Percentiles rank a stretch among this genome's conserved stretches.
Conservation (phyloP, 306 rosid genomes). For the Argentina anserina region DNA sequence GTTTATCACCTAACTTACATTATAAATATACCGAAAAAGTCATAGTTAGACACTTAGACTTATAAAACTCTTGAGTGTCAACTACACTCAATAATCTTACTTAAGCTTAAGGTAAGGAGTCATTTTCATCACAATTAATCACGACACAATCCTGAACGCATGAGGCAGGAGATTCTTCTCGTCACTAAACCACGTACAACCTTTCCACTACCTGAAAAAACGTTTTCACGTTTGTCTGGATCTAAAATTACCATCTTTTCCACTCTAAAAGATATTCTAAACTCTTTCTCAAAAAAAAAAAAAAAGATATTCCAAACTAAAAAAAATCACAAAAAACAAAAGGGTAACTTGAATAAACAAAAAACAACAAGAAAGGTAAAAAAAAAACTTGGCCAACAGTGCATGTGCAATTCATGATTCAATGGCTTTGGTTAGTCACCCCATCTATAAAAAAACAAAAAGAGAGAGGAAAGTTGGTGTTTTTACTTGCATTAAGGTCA, state of each 20-base stretch:
- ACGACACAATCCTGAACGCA: not conserved
- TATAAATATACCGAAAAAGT: too few species aligned
- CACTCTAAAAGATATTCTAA: not conserved
- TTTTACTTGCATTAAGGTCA: too few species aligned
- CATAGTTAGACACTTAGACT: too few species aligned
- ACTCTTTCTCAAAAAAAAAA: not conserved
- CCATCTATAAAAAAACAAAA: not conserved
- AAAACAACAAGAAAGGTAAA: not conserved
- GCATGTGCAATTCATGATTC: slow-evolving; percentile 25
- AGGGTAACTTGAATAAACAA: not conserved
- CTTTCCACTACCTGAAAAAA: slow-evolving; percentile 2
- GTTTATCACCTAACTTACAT: too few species aligned
- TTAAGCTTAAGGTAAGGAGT: not conserved
- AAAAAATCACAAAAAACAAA: not conserved
- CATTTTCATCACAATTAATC: not conserved
- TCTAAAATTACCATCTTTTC: not conserved
- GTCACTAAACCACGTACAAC: not conserved
- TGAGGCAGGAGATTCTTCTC: not conserved
- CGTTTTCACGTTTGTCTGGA: not conserved
- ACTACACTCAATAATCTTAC: not conserved
- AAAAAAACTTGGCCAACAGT: not conserved
- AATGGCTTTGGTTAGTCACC: slow-evolving; percentile 16
- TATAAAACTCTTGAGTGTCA: too few species aligned
- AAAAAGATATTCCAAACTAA: not conserved
- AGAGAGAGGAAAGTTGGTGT: not conserved